Percentiles rank a stretch among this genome's conserved stretches.
phyloP scores from a whole-genome alignment of 78 protist genomes.

The Emiliania huxleyi region DNA sequence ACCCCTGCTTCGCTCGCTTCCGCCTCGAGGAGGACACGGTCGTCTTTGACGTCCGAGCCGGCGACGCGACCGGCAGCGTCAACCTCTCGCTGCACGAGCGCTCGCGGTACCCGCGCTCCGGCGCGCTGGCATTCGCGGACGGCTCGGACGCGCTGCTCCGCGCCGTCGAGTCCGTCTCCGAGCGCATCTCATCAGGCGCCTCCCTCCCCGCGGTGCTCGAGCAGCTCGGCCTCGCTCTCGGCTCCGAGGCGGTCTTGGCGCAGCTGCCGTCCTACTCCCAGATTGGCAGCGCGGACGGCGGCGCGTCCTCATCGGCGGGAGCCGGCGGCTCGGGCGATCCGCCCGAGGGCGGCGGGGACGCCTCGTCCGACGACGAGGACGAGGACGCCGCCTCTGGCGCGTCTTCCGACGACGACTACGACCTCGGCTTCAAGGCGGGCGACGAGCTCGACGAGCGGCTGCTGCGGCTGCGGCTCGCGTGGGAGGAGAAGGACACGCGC shows the following conservation, averaged over 20 bases:
- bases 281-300: too few relatives aligned
- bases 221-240: background rate
- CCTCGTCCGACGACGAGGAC: background rate
- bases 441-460: background rate
- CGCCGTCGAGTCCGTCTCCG: background rate
- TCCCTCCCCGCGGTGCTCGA: background rate
- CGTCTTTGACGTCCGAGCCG: background rate
- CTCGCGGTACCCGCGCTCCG: background rate
- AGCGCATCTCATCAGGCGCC: background rate
- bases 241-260: background rate
- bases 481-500: background rate
- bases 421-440: background rate
- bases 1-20: background rate
- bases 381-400: background rate
- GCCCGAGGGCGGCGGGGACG: background rate
- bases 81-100: background rate
- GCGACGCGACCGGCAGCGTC: background rate
- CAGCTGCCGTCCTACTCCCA: background rate
- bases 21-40: conserved; percentile 5
- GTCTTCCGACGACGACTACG: background rate
- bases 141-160: background rate
- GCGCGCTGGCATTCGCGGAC: background rate
- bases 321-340: too few relatives aligned
- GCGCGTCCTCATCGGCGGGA: too few relatives aligned
- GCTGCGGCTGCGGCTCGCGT: background rate